phyloP scores from a whole-genome alignment of 73 alveolate species.

The Uronychia binucleata region DNA sequence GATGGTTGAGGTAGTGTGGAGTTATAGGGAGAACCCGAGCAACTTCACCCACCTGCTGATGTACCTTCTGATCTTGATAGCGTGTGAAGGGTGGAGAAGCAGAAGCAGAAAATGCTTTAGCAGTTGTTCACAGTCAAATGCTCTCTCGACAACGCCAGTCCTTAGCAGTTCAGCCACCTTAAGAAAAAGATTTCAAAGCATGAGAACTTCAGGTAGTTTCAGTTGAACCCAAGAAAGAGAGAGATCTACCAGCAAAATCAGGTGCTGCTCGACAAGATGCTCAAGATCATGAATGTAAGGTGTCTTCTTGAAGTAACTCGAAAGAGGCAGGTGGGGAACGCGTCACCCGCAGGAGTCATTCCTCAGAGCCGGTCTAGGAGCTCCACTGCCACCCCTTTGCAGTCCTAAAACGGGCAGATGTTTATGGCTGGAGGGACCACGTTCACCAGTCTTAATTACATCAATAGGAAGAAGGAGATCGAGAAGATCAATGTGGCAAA shows the following conservation, averaged over 20 bases:
- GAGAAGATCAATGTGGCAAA: background rate
- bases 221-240: background rate
- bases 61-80: background rate
- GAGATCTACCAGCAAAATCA: background rate
- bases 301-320: background rate
- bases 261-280: background rate
- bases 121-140: background rate
- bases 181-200: background rate
- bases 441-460: background rate
- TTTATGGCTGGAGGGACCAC: background rate
- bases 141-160: background rate
- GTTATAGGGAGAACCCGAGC: background rate
- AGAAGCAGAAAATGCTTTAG: background rate
- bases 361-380: background rate
- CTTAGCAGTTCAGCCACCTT: background rate
- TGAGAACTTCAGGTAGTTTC: background rate
- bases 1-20: no score
- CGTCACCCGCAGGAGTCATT: background rate
- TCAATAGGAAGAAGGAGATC: background rate
- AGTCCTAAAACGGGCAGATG: background rate
- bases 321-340: background rate
- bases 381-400: background rate
- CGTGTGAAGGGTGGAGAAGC: background rate
- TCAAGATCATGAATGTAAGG: background rate
- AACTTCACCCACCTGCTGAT: background rate